A percentile compares a stretch with the other conserved stretches of the same genome.
Evolutionary conservation across 2,329 filamentous ascomycete genomes (phyloP).

Genomic region (Penicillium janthinellum): DNA sequence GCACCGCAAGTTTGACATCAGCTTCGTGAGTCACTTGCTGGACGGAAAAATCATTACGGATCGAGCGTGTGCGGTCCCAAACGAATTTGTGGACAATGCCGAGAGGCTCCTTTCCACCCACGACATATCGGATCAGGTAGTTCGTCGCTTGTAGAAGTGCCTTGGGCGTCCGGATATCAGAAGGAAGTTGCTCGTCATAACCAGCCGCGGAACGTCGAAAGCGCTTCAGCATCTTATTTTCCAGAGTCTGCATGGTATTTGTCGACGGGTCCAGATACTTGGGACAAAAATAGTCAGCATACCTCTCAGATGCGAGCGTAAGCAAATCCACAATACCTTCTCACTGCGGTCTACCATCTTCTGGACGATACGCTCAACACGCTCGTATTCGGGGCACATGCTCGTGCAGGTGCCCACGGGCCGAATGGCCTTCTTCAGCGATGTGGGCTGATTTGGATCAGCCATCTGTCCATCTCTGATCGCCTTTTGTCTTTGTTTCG

Average conservation of each 20-base stretch:
- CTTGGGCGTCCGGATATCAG: conserved; percentile 62
- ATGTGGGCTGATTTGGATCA: conserved; percentile 63
- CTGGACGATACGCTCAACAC: conserved; percentile 63
- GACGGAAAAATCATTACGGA: conserved; percentile 67
- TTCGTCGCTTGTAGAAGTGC: conserved; percentile 51
- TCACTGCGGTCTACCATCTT: conserved; percentile 64
- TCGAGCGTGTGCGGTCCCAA: conserved; percentile 66
- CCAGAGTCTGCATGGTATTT: conserved; percentile 37
- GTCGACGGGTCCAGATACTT: conserved; percentile 42
- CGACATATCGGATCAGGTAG: conserved; percentile 53
- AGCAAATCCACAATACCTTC: conserved; percentile 47
- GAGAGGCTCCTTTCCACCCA: conserved; percentile 54
- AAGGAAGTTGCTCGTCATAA: conserved; percentile 63
- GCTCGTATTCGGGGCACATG: conserved; percentile 67
- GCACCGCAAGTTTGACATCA: conserved; percentile 60
- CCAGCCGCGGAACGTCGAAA: conserved; percentile 65
- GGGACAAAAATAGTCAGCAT: conserved; percentile 14
- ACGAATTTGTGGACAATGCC: conserved; percentile 63
- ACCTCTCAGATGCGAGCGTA: background rate
- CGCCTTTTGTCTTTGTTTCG: conserved; percentile 53
- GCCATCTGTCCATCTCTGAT: conserved; percentile 58
- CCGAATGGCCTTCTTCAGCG: conserved; percentile 62
- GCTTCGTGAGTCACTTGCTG: conserved; percentile 59
- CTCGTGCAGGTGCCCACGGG: conserved; percentile 62
- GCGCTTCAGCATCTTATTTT: conserved; percentile 62